Base-by-base conservation (phyloP, 352 stramenopile species). In the Phytophthora tentaculata region DNA sequence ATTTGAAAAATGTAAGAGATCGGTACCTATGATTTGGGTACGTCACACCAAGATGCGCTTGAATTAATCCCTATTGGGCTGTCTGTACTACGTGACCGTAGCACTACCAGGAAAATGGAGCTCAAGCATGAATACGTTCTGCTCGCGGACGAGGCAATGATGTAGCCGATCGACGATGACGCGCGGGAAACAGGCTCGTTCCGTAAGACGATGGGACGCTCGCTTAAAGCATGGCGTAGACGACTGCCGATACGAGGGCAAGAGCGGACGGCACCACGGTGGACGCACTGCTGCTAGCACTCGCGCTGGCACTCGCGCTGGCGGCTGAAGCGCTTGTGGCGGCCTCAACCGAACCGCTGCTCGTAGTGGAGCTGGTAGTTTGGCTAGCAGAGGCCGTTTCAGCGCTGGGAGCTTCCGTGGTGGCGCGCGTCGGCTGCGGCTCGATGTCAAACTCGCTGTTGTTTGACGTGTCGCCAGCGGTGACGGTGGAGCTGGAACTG, bases 141-240 rank as follows among this genome's bases (percentile, higher is more conserved):
- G n/a, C n/a, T n/a, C n/a, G n/a, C n/a, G n/a, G n/a, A n/a, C n/a
- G n/a, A n/a, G n/a, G n/a, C n/a, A n/a, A n/a, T n/a, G n/a, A n/a
- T n/a, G n/a, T n/a, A n/a, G n/a, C n/a, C n/a, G n/a, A n/a, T n/a
- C n/a, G n/a, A n/a, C n/a, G n/a, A n/a, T n/a, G n/a, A n/a, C n/a
- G n/a, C n/a, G n/a, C n/a, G n/a, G n/a, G n/a, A n/a, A n/a, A n/a
- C n/a, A n/a, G n/a, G n/a, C n/a, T n/a, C n/a, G n/a, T n/a, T n/a
- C n/a, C n/a, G n/a, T n/a, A n/a, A n/a, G n/a, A n/a, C n/a, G n/a
- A 65, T 44, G 35, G 45, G 57, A 68, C 29, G 56, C 52, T 60
- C 22, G 51, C 69, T 78, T 78, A 81, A n/a, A 81, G 66, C 59
- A 81, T 71, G 44, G 54, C 62, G 32, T 76, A 81, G 48, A 69